These are phyloP conservation scores for Plasmodium sp. DNA, from an alignment of 169 alveolate genomes.

Conservation along the genomic window DNA sequence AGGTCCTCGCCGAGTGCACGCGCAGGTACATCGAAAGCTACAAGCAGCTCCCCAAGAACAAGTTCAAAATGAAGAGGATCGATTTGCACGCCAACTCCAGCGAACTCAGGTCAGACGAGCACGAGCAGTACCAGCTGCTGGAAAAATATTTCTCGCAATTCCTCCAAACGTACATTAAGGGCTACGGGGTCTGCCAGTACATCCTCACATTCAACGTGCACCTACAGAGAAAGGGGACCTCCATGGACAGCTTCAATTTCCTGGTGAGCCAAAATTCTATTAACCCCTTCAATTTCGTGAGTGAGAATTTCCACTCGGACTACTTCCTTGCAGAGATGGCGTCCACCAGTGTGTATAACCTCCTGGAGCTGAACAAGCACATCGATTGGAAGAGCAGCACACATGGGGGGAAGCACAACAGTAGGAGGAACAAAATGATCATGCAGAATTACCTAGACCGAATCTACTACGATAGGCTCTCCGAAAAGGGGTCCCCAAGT, in stretches of 20 bases:
- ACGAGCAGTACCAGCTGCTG: conserved; percentile 72
- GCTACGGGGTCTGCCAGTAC: conserved; percentile 83
- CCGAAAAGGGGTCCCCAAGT: background rate
- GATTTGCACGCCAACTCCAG: background rate
- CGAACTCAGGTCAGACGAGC: conserved; percentile 65
- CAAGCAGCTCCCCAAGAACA: conserved; percentile 61
- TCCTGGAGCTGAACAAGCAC: conserved; percentile 71
- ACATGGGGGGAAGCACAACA: background rate
- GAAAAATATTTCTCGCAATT: conserved; percentile 75
- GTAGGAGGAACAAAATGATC: background rate
- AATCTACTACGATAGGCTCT: conserved; percentile 36
- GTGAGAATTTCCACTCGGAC: conserved; percentile 75
- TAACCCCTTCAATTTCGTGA: conserved; percentile 86
- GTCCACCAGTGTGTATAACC: conserved; percentile 66
- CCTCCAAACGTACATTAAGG: conserved; percentile 76
- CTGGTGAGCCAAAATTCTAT: conserved; percentile 82
- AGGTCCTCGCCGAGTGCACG: conserved; percentile 64
- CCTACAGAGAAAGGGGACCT: conserved; percentile 90
- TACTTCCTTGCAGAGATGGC: conserved; percentile 77
- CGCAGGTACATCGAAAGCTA: conserved; percentile 56
- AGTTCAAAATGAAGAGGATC: conserved; percentile 42
- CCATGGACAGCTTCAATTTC: conserved; percentile 89
- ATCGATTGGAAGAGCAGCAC: conserved; percentile 61
- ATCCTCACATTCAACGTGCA: conserved; percentile 84
- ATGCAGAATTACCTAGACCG: conserved; percentile 13